Conservation (phyloP, 768 basidiomycete genomes). For the Multifurca ochricompacta region DNA sequence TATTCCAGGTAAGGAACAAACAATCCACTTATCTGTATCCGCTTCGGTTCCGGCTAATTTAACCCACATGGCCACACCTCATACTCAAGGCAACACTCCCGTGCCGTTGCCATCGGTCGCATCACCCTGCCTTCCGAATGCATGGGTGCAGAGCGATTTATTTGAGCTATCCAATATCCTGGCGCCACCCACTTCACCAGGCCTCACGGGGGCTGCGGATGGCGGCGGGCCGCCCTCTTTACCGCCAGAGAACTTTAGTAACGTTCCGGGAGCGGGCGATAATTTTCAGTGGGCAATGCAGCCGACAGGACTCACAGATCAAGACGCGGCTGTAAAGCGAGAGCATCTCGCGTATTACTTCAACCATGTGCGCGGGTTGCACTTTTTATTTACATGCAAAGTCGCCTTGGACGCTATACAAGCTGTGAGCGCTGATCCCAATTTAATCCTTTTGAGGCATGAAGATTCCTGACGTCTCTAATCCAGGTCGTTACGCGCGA, state of each 20-base stretch:
- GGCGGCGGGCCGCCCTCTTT: not conserved
- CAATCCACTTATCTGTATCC: slow-evolving; percentile 4
- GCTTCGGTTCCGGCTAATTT: not conserved
- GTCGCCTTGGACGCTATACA: slow-evolving; percentile 57
- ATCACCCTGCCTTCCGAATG: slow-evolving; percentile 6
- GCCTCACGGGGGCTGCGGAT: not conserved
- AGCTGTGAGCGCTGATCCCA: slow-evolving; percentile 39
- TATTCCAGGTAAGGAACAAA: slow-evolving; percentile 11
- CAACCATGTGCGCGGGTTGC: slow-evolving; percentile 56
- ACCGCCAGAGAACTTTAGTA: slow-evolving; percentile 13
- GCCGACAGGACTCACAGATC: slow-evolving; percentile 13
- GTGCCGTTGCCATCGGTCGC: not conserved
- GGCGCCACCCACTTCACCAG: not conserved
- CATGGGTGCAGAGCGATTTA: slow-evolving; percentile 4
- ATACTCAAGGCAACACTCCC: slow-evolving; percentile 8
- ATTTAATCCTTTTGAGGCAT: not conserved
- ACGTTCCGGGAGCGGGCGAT: slow-evolving; percentile 7
- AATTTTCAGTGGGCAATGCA: slow-evolving; percentile 14
- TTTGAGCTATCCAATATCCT: slow-evolving; percentile 5
- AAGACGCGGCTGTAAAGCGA: slow-evolving; percentile 13
- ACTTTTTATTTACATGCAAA: slow-evolving; percentile 59
- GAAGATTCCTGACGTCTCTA: slow-evolving; percentile 2
- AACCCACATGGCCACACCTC: not conserved
- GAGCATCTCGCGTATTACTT: slow-evolving; percentile 61
- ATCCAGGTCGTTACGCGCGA: slow-evolving; percentile 13